Conservation (phyloP, 345 rosid species). For the Populus tremula region DNA sequence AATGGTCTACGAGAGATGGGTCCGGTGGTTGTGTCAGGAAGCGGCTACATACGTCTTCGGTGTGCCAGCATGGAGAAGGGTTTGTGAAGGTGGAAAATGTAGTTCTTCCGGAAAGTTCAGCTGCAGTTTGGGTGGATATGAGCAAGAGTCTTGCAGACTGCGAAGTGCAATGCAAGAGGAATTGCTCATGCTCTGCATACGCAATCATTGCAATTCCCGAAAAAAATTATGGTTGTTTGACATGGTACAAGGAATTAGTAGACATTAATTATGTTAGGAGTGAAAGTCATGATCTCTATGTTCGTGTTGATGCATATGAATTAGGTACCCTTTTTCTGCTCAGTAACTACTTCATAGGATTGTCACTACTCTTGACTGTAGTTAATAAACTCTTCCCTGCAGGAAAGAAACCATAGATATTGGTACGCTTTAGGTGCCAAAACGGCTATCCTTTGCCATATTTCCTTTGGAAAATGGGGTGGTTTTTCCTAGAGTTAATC, state of each 20-base stretch:
- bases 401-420: too few relatives aligned
- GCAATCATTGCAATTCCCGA: neutral
- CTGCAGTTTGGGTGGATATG: neutral
- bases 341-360: too few relatives aligned
- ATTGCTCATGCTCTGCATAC: conserved; percentile 10
- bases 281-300: conserved; percentile 4
- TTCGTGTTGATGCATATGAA: conserved; percentile 13
- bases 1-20: conserved; percentile 8
- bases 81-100: neutral
- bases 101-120: neutral
- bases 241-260: conserved; percentile 5
- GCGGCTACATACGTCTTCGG: neutral
- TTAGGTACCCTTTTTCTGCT: conserved; percentile 13
- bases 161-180: neutral
- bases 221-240: conserved; percentile 10
- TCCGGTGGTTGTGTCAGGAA: conserved; percentile 16
- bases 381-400: too few relatives aligned
- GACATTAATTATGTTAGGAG: neutral
- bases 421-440: too few relatives aligned
- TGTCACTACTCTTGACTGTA: too few relatives aligned
- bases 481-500: too few relatives aligned
- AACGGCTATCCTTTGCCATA: too few relatives aligned
- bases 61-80: neutral
- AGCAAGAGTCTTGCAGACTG: neutral
- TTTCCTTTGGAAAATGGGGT: too few relatives aligned